Evolutionary conservation across 2,329 filamentous ascomycete species (phyloP).

Genomic region (Phyllosticta citribraziliensis): DNA sequence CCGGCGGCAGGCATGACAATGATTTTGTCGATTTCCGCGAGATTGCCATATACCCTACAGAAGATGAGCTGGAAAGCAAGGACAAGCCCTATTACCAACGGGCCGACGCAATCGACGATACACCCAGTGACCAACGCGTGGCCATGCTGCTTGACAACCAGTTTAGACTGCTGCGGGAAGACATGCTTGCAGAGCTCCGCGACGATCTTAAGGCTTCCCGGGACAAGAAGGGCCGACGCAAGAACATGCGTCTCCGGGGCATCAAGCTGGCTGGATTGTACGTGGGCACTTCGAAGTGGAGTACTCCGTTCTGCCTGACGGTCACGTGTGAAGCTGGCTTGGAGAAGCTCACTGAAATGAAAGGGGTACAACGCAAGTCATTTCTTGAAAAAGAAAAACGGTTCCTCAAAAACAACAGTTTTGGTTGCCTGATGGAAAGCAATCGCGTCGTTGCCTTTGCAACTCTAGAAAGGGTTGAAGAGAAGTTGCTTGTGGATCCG

Average conservation of each 20-base stretch:
- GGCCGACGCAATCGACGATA: constrained; percentile 41
- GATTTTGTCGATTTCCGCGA: constrained; percentile 53
- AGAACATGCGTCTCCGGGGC: constrained; percentile 28
- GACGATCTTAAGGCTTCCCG: constrained; percentile 47
- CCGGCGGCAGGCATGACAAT: constrained; percentile 66
- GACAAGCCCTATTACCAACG: constrained; percentile 47
- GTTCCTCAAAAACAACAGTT: constrained; percentile 49
- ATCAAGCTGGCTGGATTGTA: constrained; percentile 33
- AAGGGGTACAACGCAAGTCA: constrained; percentile 27
- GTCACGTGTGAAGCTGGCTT: constrained; percentile 37
- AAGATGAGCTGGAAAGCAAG: constrained; percentile 50
- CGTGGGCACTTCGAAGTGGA: constrained; percentile 18
- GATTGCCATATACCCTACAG: constrained; percentile 56
- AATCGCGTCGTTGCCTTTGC: constrained; percentile 51
- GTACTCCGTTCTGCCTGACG: constrained; percentile 23
- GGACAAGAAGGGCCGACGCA: constrained; percentile 35
- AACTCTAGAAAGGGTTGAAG: constrained; percentile 42
- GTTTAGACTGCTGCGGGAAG: constrained; percentile 61
- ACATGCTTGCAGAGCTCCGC: constrained; percentile 57
- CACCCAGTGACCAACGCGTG: constrained; percentile 28
- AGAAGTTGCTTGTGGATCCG: constrained; percentile 32
- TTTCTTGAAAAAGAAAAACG: constrained; percentile 38
- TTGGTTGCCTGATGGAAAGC: constrained; percentile 50
- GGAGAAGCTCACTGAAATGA: constrained; percentile 28
- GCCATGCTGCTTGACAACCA: constrained; percentile 56